Base-by-base conservation (phyloP, 768 basidiomycete genomes). In the Rhodotorula sphaerocarpa region DNA sequence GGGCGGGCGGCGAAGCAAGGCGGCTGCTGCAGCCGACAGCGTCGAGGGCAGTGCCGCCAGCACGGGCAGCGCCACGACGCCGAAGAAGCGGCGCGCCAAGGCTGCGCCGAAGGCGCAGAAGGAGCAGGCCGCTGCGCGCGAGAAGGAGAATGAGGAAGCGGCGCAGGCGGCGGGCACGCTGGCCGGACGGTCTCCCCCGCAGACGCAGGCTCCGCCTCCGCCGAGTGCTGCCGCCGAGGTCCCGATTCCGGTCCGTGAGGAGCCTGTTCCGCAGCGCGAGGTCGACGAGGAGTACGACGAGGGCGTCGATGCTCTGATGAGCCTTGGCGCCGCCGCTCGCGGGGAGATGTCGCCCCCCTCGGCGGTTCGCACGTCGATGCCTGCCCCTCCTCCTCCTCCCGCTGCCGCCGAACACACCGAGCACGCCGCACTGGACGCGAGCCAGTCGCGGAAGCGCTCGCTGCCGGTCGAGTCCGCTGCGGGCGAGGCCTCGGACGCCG, bases 261-360 rank as follows among this genome's bases (percentile, higher is more conserved):
- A 48, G 28, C 28, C 48, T 50, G 14, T 16, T 6, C 68, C 73
- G 14, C 51, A 83, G 16, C 80, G 91, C 11, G 77, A 82, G 3
- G 81, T 92, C 23, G 90, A 95, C 71, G 91, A 97, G 69, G 87
- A 95, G 70, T 95, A 95, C 70, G 91, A 97, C 70, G 91, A 91
- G 74, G 87, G 86, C 30, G 87, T 88, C 7, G 89, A 90, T 69
- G 83, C 87, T 1, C 77, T 95, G 39, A 87, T 95, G 75, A 83
- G 81, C 3, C 79, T 95, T 61, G 76, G 85, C 20, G 44, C 18
- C 9, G 31, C 43, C 14, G 50, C 43, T 6, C 43, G 43, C 43
- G 21, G 23, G 10, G 36, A 44, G 21, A 20, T 20, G 10, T 44
- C 43, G 21, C 43, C 43, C 23, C 6, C 44, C 16, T 36, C 55